Base-by-base conservation (phyloP, 495 filamentous ascomycete species). In the Cercophora sp. region DNA sequence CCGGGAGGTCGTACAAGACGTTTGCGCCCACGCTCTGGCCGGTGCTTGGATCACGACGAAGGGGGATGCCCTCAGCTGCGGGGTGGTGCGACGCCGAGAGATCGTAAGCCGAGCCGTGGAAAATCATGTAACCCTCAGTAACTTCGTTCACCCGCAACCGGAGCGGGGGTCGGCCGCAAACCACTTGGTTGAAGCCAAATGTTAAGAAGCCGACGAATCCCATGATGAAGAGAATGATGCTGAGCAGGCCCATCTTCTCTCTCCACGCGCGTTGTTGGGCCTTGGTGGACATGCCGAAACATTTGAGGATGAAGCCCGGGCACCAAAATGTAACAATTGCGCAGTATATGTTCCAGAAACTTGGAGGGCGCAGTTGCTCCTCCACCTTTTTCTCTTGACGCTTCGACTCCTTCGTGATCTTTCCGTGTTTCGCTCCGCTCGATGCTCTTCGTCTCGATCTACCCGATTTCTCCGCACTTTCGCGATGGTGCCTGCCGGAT, bases 231-330 rank as follows among this genome's bases (percentile, higher is more conserved):
- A 95, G 59, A 62, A 99, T 97, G 61, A 97, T 81, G 72, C 89
- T 94, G 65, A 96, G 87, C 49, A 99, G 74, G 5, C 94, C 94
- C 78, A 99, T 96, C 79, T 99, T 99, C 68, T 99, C 94, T 51
- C 94, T 84, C 94, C 94, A 99, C 15, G 94, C 94, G 57, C 89
- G 81, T 55, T 91, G 88, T 66, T 96, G 90, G 15, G 83, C 89
- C 69, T 87, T 93, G 40, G 85, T 72, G n/a, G 86, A 81, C 77
- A 88, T 96, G 29, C 91, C 91, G 60, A 89, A 89, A 65, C 91
- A 96, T 46, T 73, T 78, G 32, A 99, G 71, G 13, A 96, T 68
- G 48, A 89, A 85, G 61, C 91, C 88, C 0, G 94, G 94, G 51
- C 85, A 87, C 89, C 94, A 96, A 60, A 96, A 97, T 1, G 93